A percentile compares a stretch with the other conserved stretches of the same genome.
Evolutionary conservation across 345 rosid species (phyloP).

Genomic region (Cardiospermum halicacabum): DNA sequence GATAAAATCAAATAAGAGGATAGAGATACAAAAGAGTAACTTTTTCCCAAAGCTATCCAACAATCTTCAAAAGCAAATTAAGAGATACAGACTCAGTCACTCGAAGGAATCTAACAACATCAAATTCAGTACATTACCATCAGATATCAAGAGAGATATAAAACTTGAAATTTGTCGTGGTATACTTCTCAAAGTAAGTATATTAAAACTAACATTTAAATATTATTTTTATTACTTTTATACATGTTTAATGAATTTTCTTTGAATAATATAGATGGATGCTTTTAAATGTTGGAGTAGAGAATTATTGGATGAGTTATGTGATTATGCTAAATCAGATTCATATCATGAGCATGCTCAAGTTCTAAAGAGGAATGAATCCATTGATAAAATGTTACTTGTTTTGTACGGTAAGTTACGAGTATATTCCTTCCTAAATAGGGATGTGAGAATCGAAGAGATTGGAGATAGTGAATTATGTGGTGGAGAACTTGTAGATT

Average conservation of each 20-base stretch:
- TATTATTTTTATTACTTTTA: too few species aligned
- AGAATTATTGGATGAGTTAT: not conserved
- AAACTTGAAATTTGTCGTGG: not conserved
- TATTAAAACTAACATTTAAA: not conserved
- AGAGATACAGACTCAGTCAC: not conserved
- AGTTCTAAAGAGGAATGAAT: not conserved
- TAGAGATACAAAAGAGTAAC: not conserved
- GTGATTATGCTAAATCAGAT: not conserved
- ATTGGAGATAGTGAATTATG: slow-evolving; percentile 72
- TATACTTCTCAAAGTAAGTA: not conserved
- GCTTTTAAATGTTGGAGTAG: too few species aligned
- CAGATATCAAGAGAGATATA: not conserved
- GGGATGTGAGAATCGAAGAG: too few species aligned
- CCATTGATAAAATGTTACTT: not conserved
- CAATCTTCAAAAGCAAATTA: not conserved
- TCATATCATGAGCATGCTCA: not conserved
- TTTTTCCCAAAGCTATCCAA: not conserved
- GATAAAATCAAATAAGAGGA: not conserved
- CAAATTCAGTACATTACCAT: not conserved
- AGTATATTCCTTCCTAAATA: too few species aligned
- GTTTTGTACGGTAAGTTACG: not conserved
- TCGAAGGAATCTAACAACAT: not conserved
- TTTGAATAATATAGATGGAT: not conserved
- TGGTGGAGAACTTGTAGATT: slow-evolving; percentile 38
- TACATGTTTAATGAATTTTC: too few species aligned